Evolutionary conservation across 2,329 filamentous ascomycete species (phyloP).

Genomic region (Beauveria scarabaeidicola): DNA sequence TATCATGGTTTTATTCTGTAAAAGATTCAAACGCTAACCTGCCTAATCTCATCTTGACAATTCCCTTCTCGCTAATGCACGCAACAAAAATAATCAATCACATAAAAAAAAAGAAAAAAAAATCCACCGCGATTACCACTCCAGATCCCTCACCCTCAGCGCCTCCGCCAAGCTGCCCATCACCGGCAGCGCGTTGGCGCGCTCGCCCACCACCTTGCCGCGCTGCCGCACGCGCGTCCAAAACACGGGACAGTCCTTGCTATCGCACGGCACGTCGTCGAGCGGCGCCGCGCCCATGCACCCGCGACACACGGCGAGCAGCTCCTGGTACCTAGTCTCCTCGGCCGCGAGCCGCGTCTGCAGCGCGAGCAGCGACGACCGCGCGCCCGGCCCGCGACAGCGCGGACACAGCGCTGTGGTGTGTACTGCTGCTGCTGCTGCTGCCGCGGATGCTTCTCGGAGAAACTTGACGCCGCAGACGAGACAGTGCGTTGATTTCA

Average conservation of each 20-base stretch:
- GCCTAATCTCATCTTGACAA: not conserved
- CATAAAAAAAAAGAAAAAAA: not conserved
- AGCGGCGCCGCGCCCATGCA: conserved; percentile 66
- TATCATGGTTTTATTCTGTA: too few relatives aligned
- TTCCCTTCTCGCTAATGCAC: not conserved
- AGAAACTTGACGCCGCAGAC: conserved; percentile 57
- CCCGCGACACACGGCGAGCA: conserved; percentile 66
- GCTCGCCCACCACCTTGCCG: conserved; percentile 36
- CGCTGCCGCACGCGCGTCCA: conserved; percentile 64
- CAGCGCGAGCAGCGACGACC: conserved; percentile 56
- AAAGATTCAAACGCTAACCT: not conserved
- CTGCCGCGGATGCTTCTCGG: conserved; percentile 13
- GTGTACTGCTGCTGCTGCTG: conserved; percentile 11
- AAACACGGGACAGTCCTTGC: conserved; percentile 86
- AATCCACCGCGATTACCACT: conserved; percentile 22
- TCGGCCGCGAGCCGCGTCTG: conserved; percentile 51
- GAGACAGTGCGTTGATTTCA: conserved; percentile 71
- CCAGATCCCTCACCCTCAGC: conserved; percentile 21
- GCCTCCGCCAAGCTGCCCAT: conserved; percentile 24
- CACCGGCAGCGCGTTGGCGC: conserved; percentile 22
- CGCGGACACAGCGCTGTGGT: conserved; percentile 42
- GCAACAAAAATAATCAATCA: not conserved
- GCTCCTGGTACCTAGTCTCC: conserved; percentile 54
- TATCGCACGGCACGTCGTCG: conserved; percentile 81
- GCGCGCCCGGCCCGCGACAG: conserved; percentile 43